phyloP scores from a whole-genome alignment of 2,329 filamentous ascomycete genomes.

The Ophiostoma australiae region DNA sequence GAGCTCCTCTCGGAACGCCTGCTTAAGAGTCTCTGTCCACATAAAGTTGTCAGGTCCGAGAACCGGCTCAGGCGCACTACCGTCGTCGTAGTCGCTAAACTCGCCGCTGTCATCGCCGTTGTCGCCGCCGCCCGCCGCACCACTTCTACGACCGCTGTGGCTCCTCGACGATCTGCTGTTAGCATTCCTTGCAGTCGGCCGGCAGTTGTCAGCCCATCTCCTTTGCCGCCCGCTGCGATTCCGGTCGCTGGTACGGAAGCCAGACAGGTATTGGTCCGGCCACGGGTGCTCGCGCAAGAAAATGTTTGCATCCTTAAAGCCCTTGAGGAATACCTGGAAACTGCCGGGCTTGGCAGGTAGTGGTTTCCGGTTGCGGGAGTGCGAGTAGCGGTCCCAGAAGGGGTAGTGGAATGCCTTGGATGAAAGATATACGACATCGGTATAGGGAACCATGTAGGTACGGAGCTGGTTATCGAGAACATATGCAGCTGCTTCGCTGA shows the following conservation, averaged over 20 bases:
- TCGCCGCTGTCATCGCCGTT: constrained; percentile 1
- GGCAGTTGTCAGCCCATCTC: constrained; percentile 76
- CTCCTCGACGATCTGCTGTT: constrained; percentile 1
- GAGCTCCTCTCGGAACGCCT: constrained; percentile 88
- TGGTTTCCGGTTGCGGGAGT: constrained; percentile 78
- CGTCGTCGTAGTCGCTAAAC: constrained; percentile 28
- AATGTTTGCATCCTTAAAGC: constrained; percentile 93
- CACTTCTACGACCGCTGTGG: constrained; percentile 1
- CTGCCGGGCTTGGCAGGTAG: constrained; percentile 88
- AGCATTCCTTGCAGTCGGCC: constrained; percentile 51
- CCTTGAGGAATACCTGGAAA: constrained; percentile 95
- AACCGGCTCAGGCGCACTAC: constrained; percentile 25
- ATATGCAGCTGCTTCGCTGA: constrained; percentile 95
- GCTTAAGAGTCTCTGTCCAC: constrained; percentile 85
- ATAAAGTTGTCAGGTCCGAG: constrained; percentile 57
- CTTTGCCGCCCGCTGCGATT: constrained; percentile 51
- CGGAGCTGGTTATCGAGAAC: constrained; percentile 85
- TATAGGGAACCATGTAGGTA: constrained; percentile 92
- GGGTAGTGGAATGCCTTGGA: constrained; percentile 98
- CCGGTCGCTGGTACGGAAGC: constrained; percentile 63
- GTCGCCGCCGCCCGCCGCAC: not conserved
- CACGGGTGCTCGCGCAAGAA: constrained; percentile 94
- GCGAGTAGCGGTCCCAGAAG: constrained; percentile 89
- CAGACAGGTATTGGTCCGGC: constrained; percentile 79
- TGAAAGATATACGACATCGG: constrained; percentile 86